A percentile compares a stretch with the other conserved stretches of the same genome.
phyloP scores from a whole-genome alignment of 441 rosid species.

The Eruca vesicaria region DNA sequence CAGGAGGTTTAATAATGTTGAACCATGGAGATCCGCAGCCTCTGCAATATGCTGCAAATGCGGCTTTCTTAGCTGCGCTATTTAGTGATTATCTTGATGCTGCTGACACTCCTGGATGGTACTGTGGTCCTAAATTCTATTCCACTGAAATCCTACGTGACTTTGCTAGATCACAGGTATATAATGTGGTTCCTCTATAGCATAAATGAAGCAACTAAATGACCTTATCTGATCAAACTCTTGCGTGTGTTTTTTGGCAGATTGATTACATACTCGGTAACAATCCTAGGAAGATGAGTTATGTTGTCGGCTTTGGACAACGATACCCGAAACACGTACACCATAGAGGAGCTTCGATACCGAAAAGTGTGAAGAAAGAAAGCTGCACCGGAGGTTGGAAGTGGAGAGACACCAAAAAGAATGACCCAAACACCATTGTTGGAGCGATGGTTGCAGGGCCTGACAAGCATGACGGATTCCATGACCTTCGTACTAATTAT shows the following conservation, averaged over 20 bases:
- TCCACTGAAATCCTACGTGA: neutral
- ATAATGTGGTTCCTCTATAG: neutral
- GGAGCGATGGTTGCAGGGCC: constrained; percentile 99
- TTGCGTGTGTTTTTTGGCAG: constrained; percentile 35
- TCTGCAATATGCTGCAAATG: constrained; percentile 28
- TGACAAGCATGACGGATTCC: constrained; percentile 76
- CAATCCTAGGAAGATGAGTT: constrained; percentile 88
- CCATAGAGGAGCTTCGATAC: constrained; percentile 86
- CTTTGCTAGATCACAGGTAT: constrained; percentile 27
- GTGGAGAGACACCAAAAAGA: constrained; percentile 65
- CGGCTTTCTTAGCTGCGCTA: constrained; percentile 25
- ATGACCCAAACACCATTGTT: constrained; percentile 62
- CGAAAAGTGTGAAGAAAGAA: constrained; percentile 55
- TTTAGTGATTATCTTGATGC: constrained; percentile 26
- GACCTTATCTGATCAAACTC: neutral
- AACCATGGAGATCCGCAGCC: constrained; percentile 35
- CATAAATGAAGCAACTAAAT: neutral
- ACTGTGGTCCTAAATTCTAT: constrained; percentile 28
- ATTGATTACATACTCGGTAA: constrained; percentile 82
- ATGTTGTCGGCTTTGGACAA: constrained; percentile 75
- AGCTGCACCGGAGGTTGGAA: constrained; percentile 87
- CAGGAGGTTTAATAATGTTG: constrained; percentile 24
- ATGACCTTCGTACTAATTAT: constrained; percentile 68
- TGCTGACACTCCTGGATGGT: constrained; percentile 30
- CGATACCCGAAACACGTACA: constrained; percentile 75